Evolutionary conservation across 345 rosid genomes (phyloP).

Genomic region (Garcia nutans): DNA sequence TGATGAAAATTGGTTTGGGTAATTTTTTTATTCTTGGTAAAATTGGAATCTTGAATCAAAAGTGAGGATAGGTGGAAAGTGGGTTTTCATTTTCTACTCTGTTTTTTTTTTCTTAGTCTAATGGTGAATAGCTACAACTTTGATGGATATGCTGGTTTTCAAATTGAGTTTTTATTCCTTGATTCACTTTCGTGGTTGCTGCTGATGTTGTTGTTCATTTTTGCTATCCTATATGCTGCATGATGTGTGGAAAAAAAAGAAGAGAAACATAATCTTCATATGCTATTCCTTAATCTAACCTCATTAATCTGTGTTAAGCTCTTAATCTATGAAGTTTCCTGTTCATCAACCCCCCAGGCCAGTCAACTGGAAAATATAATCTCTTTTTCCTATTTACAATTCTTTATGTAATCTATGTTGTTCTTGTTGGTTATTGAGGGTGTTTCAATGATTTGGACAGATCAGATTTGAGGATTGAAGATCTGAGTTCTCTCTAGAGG

Average conservation of each 20-base stretch:
- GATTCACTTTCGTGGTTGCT: conserved; percentile 18
- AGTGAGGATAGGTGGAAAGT: conserved; percentile 37
- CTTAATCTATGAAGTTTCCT: conserved; percentile 1
- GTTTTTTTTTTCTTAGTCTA: conserved; percentile 5
- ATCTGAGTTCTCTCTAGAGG: conserved; percentile 8
- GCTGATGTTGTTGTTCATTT: conserved; percentile 3
- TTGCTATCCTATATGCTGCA: conserved; percentile 6
- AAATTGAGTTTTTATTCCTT: conserved; percentile 36
- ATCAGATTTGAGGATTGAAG: conserved; percentile 21
- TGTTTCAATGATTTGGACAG: conserved; percentile 18
- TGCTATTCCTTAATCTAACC: background rate
- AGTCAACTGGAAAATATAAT: background rate
- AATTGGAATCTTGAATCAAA: conserved; percentile 27
- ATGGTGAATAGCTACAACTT: conserved; percentile 26
- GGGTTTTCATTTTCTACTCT: conserved; percentile 18
- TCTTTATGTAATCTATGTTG: conserved; percentile 12
- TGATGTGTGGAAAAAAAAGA: conserved; percentile 4
- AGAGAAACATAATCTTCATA: conserved; percentile 19
- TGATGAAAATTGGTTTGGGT: background rate
- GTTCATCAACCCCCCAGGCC: background rate
- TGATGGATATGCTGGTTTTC: conserved; percentile 20
- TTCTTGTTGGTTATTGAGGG: conserved; percentile 7
- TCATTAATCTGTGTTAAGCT: background rate
- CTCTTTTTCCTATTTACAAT: background rate
- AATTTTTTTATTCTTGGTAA: conserved; percentile 2